These are phyloP conservation scores for Herpetospermum pedunculosum DNA, from an alignment of 306 rosid genomes.

Conservation along the genomic window DNA sequence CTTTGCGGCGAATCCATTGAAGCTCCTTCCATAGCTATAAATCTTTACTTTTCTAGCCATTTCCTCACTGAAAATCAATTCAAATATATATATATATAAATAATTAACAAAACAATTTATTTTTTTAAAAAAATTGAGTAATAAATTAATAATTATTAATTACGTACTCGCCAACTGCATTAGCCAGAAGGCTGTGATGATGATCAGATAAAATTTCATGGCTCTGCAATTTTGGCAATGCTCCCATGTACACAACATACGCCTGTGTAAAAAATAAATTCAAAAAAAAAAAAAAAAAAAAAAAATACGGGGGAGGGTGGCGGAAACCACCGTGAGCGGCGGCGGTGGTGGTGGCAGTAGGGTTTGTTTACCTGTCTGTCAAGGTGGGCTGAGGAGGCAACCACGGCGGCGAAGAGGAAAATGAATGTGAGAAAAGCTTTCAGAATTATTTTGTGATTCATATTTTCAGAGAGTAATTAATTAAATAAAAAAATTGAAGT, in stretches of 20 bases:
- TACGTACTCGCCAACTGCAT: slow-evolving; percentile 59
- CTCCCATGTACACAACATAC: slow-evolving; percentile 80
- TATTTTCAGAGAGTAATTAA: too few relatives aligned
- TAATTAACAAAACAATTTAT: neutral
- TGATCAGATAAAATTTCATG: slow-evolving; percentile 8
- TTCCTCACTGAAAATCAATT: slow-evolving; percentile 22
- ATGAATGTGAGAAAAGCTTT: neutral
- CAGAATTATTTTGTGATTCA: neutral
- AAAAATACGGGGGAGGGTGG: neutral
- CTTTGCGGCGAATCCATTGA: slow-evolving; percentile 70
- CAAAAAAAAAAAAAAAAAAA: too few relatives aligned
- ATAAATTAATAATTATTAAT: neutral
- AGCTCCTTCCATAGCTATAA: slow-evolving; percentile 57
- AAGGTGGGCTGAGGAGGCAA: neutral
- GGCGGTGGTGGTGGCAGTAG: neutral
- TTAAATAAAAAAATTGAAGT: too few relatives aligned
- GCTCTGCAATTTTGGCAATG: slow-evolving; percentile 19
- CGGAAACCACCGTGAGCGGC: neutral
- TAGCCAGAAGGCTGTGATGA: slow-evolving; percentile 41
- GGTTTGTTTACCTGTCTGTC: neutral
- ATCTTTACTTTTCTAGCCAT: slow-evolving; percentile 46
- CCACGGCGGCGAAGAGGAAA: neutral
- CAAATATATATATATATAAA: too few relatives aligned
- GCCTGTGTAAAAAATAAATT: slow-evolving; percentile 24
- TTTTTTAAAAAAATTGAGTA: too few relatives aligned